Conservation (phyloP, 164 flowering plant species). For the Magnolia sinica region DNA sequence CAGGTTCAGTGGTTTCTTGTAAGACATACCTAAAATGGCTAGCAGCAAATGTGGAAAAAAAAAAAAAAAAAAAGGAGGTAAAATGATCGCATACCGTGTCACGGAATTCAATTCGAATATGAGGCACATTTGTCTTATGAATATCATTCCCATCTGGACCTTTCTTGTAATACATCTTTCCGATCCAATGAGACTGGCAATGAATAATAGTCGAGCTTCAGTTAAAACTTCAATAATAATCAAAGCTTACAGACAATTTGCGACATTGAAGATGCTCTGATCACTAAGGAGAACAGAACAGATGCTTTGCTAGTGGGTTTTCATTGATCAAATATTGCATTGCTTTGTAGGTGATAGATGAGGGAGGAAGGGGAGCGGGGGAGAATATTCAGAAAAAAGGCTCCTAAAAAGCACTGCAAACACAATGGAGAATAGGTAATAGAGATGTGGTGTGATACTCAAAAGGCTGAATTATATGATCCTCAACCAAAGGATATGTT, state of each 20-base stretch:
- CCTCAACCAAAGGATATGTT: too few relatives aligned
- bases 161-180: slow-evolving; percentile 75
- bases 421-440: too few relatives aligned
- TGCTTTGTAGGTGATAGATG: too few relatives aligned
- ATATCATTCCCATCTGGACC: slow-evolving; percentile 96
- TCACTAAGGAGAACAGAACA: neutral
- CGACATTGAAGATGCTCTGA: neutral
- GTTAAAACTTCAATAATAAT: neutral
- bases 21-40: neutral
- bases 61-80: neutral
- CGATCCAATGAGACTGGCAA: slow-evolving; percentile 90
- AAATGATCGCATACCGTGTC: slow-evolving; percentile 48
- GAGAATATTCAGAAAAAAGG: too few relatives aligned
- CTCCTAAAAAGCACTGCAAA: too few relatives aligned
- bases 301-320: too few relatives aligned
- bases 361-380: too few relatives aligned
- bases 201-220: neutral
- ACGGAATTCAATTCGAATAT: slow-evolving; percentile 86
- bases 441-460: too few relatives aligned
- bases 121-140: slow-evolving; percentile 96
- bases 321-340: too few relatives aligned
- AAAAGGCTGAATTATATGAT: too few relatives aligned
- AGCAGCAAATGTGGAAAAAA: neutral
- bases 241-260: neutral
- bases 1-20: neutral